A percentile compares a stretch with the other conserved stretches of the same genome.
These are phyloP conservation scores for Cyanidium caldarium DNA, from an alignment of 23 red algal species.

Conservation along the genomic window DNA sequence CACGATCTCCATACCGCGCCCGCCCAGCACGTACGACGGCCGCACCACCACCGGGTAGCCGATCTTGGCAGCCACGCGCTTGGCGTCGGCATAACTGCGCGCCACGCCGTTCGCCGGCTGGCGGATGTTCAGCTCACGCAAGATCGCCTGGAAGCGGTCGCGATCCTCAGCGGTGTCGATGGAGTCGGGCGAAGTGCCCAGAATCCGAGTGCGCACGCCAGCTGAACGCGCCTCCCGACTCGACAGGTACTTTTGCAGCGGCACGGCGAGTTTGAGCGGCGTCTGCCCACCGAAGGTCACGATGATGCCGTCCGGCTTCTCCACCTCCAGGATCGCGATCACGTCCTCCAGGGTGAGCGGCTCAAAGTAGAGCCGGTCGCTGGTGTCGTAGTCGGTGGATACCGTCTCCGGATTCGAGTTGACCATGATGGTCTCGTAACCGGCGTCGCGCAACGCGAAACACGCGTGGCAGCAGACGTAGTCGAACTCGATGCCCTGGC, in stretches of 20 bases:
- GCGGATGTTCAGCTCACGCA: slow-evolving; percentile 63
- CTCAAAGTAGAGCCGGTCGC: slow-evolving; percentile 96
- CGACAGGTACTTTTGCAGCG: slow-evolving; percentile 60
- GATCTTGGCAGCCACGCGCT: slow-evolving; percentile 37
- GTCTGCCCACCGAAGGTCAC: slow-evolving; percentile 97
- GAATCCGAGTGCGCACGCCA: slow-evolving; percentile 50
- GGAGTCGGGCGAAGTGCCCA: slow-evolving; percentile 70
- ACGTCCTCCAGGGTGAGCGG: slow-evolving; percentile 98
- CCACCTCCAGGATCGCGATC: slow-evolving; percentile 70
- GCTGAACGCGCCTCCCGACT: slow-evolving; percentile 62
- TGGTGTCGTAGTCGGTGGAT: slow-evolving; percentile 95
- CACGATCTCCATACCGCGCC: slow-evolving; percentile 99
- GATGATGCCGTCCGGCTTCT: slow-evolving; percentile 83
- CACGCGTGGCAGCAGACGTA: slow-evolving; percentile 89
- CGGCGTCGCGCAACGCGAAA: slow-evolving; percentile 78
- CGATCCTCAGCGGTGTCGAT: slow-evolving; percentile 98
- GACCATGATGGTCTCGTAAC: slow-evolving; percentile 94
- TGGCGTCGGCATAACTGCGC: slow-evolving; percentile 49
- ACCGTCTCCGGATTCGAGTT: slow-evolving; percentile 99
- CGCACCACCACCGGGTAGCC: slow-evolving; percentile 92
- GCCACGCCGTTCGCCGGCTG: slow-evolving; percentile 94
- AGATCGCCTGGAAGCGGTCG: slow-evolving; percentile 77
- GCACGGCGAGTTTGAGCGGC: slow-evolving; percentile 75
- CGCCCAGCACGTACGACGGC: slow-evolving; percentile 90
- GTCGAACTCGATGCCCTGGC: slow-evolving; percentile 99